Base-by-base conservation (phyloP, 257 asterid genomes). In the Solanum bukasovii region DNA sequence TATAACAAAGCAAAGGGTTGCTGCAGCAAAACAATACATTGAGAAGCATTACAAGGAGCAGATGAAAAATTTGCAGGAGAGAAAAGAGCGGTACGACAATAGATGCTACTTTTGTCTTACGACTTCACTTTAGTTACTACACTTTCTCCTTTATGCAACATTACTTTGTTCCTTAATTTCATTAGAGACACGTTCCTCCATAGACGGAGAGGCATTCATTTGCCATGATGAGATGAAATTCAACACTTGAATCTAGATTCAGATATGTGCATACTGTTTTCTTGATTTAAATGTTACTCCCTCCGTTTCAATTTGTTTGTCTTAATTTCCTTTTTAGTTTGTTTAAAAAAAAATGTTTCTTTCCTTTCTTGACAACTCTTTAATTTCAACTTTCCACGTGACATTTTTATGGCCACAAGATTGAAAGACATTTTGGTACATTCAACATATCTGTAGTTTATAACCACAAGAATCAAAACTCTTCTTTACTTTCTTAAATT, bases 11-110 rank as follows among this genome's bases (percentile, higher is more conserved):
- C 98, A 96, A 92, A 96, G 93, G 90, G 99, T 93, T 65, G 99
- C 98, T 89, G 99, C 99, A 2, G 98, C 99, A 1, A 97, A 97
- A 94, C 98, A 97, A 92, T 97, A 96, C 88, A 97, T 97, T 75
- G 99, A 97, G 94, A 97, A 97, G 83, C 99, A 97, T 91, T 97
- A 97, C 95, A 94, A 94, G 92, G 94, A 90, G 90, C 99, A 97
- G 89, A 95, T 90, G 99, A 95, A 93, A 90, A 96, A 89, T 91
- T 95, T 97, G 91, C 98, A 96, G 91, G 99, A 96, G 90, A 94
- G 99, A 91, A 95, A 93, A 88, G 97, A 96, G 89, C 92, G 99
- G 99, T 96, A 95, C 68, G 92, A 63, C 61, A 61, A 74, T 85
- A 13, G 18, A 79, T 79, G 27, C 18, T 44, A 44, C 40, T 27